These are phyloP conservation scores for Thymus mandschuricus DNA, from an alignment of 257 asterid species.

Conservation along the genomic window DNA sequence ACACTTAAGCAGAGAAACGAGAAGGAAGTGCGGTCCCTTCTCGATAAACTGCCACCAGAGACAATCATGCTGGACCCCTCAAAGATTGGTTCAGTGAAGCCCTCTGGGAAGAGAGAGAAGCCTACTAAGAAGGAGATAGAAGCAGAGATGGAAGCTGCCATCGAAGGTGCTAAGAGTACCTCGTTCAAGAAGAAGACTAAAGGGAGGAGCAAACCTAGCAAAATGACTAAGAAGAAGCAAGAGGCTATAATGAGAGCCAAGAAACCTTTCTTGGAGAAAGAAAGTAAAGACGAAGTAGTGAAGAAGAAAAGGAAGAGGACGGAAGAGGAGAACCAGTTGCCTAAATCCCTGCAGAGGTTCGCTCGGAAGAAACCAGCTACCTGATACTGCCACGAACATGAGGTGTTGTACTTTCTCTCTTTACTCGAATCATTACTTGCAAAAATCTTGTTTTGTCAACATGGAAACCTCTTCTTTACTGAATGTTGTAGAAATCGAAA, in stretches of 20 bases:
- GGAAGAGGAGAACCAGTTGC: conserved; percentile 56
- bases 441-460: no score
- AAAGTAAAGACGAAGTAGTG: conserved; percentile 33
- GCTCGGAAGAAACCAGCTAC: conserved; percentile 48
- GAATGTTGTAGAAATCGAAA: conserved; percentile 26
- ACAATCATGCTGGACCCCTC: conserved; percentile 94
- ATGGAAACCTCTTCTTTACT: no score
- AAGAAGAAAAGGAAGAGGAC: conserved; percentile 63
- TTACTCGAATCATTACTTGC: neutral
- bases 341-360: conserved; percentile 71
- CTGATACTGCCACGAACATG: conserved; percentile 25
- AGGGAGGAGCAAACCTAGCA: conserved; percentile 90
- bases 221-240: conserved; percentile 69
- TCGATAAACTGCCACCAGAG: conserved; percentile 95
- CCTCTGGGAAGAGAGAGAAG: conserved; percentile 56
- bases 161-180: conserved; percentile 57
- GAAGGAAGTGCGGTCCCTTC: conserved; percentile 82
- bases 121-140: conserved; percentile 55
- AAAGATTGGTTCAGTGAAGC: conserved; percentile 77
- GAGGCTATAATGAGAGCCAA: conserved; percentile 68
- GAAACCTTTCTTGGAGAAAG: conserved; percentile 60
- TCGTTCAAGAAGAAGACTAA: conserved; percentile 77
- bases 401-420: conserved; percentile 5
- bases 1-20: conserved; percentile 84
- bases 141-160: conserved; percentile 68